Base-by-base conservation (phyloP, 148 eudicot species). In the Fagopyrum tataricum region DNA sequence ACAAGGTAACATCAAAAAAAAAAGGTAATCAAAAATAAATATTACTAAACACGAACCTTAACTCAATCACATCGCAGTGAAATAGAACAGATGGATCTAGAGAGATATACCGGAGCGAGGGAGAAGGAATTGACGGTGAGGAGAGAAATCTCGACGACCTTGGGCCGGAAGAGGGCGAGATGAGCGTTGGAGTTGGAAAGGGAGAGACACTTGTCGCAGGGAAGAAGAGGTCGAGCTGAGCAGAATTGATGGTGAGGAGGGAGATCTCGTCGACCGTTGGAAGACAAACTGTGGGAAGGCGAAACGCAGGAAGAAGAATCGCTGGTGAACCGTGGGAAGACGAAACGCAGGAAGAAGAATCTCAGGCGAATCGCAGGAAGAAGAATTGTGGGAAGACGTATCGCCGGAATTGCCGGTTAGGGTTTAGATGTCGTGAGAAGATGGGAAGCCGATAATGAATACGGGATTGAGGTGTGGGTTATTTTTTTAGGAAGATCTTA, bases 91-190 rank as follows among this genome's bases (percentile, higher is more conserved):
- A 56, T 56, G 11, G 26, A 56, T 56, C 62, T 2, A 56, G 67
- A 46, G 21, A 44, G 3, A 72, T 49, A 14, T 83, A 89, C 93
- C 87, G 91, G 91, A 7, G 67, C 72, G 70, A 89, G 82, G 48
- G 70, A 74, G 40, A 88, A 73, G 40, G 94, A 74, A 62, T 81
- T 84, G 78, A 89, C 73, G 49, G 94, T 89, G 74, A 89, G 94
- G 59, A 89, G 86, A 18, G 91, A 89, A 85, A 89, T 87, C 88
- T 87, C 89, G 46, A 87, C 94, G 14, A 89, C 86, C 77, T 89
- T 89, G 43, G 94, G 91, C n/a, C 94, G 83, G 71, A 89, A 87
- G 9, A 87, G 77, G 21, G 91, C 83, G 55, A 87, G 24, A 66
- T 87, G 94, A 48, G 94, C 75, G 72, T 72, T 82, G 44, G 68